phyloP scores from a whole-genome alignment of 2,329 filamentous ascomycete genomes.

The Pseudogymnoascus verrucosus region DNA sequence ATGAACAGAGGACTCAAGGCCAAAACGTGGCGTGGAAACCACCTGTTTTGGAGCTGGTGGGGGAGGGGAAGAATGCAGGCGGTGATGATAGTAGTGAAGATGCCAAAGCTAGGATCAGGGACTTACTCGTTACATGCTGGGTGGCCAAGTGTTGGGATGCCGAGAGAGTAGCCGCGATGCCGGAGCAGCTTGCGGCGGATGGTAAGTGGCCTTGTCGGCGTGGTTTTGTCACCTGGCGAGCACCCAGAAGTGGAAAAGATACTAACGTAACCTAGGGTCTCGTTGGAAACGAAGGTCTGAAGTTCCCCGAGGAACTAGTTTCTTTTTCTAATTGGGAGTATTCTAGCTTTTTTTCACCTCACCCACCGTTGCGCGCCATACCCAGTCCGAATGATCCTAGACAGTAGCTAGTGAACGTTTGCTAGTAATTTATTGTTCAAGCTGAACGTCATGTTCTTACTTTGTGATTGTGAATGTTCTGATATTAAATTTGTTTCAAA shows the following conservation, averaged over 20 bases:
- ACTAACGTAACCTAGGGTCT: neutral
- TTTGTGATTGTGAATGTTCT: neutral
- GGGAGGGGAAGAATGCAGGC: neutral
- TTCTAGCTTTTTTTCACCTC: neutral
- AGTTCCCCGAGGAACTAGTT: neutral
- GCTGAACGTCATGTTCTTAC: neutral
- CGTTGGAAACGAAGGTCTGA: neutral
- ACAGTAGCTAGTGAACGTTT: neutral
- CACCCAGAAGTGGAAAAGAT: neutral
- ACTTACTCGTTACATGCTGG: constrained; percentile 4
- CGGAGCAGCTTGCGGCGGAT: neutral
- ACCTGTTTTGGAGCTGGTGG: neutral
- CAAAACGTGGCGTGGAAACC: neutral
- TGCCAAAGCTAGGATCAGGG: neutral
- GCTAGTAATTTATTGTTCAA: neutral
- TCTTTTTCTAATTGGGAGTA: neutral
- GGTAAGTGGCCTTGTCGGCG: neutral
- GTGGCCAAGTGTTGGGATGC: constrained; percentile 3
- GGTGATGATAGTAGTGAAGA: neutral
- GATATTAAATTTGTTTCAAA: too few species aligned
- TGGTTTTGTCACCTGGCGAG: neutral
- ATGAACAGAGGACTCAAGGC: neutral
- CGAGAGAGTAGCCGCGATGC: neutral
- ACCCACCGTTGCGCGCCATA: neutral
- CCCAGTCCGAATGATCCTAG: neutral